These are phyloP conservation scores for Trypanosomatidae sp. DNA, from an alignment of 208 protist genomes.

Conservation along the genomic window DNA sequence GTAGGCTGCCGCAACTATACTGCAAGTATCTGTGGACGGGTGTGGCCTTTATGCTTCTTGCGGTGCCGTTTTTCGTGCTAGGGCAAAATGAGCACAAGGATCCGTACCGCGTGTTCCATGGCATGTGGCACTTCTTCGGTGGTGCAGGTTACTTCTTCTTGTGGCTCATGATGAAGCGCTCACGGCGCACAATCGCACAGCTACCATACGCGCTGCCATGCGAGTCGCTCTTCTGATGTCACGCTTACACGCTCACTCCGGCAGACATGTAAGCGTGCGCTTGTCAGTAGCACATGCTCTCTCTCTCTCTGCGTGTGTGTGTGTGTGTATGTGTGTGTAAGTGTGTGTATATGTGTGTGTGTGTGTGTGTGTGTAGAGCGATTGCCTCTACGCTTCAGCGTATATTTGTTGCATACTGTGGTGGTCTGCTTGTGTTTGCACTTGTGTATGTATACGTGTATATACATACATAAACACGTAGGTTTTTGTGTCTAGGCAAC, in stretches of 20 bases:
- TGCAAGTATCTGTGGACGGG: conserved; percentile 6
- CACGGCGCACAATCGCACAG: too few relatives aligned
- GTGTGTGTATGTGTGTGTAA: too few relatives aligned
- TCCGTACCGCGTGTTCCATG: conserved; percentile 56
- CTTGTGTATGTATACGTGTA: neutral
- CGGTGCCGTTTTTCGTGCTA: conserved; percentile 26
- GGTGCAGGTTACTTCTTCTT: conserved; percentile 35
- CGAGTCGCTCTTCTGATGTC: too few relatives aligned
- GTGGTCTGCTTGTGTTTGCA: neutral
- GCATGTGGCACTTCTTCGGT: conserved; percentile 59
- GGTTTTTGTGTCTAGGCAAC: neutral
- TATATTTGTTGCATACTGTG: too few relatives aligned
- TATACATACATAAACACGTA: neutral
- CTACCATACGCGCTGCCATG: too few relatives aligned
- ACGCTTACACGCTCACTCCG: too few relatives aligned
- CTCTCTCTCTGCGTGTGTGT: too few relatives aligned
- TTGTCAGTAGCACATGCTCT: too few relatives aligned
- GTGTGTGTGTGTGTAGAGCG: too few relatives aligned
- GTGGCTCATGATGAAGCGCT: conserved; percentile 18
- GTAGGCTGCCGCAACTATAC: conserved; percentile 6
- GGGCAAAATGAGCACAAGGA: conserved; percentile 47
- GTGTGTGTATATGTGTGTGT: too few relatives aligned
- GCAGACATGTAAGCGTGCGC: too few relatives aligned
- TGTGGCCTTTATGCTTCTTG: conserved; percentile 12
- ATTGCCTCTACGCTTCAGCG: too few relatives aligned